Percentiles rank a stretch among this genome's conserved stretches.
Conservation (phyloP, 305 asterid genomes). For the Solanum chacoense region DNA sequence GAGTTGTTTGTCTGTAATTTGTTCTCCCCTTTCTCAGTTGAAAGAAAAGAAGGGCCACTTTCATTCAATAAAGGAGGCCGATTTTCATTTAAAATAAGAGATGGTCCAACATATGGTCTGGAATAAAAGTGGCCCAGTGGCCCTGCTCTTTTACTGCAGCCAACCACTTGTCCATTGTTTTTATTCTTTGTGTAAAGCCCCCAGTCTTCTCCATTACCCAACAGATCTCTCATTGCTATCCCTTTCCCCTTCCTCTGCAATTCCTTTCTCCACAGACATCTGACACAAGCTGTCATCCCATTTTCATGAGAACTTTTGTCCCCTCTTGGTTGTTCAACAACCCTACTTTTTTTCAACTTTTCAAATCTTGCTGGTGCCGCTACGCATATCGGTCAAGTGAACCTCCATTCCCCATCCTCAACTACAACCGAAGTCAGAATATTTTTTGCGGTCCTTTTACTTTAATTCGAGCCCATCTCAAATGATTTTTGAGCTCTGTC, state of each 20-base stretch:
- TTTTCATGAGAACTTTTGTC: background rate
- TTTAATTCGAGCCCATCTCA: background rate
- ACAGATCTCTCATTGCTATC: background rate
- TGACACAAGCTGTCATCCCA: background rate
- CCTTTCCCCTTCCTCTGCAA: background rate
- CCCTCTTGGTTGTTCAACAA: background rate
- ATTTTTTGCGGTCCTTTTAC: background rate
- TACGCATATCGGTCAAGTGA: background rate
- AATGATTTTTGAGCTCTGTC: background rate
- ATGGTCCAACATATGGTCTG: background rate
- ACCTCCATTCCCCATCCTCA: background rate
- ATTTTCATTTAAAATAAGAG: background rate
- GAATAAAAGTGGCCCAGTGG: background rate
- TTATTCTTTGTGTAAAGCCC: background rate
- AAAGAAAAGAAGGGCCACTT: background rate
- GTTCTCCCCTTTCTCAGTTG: background rate
- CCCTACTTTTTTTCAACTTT: background rate
- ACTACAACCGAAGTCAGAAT: background rate
- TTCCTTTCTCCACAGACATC: background rate
- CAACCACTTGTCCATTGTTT: background rate
- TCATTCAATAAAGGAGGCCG: background rate
- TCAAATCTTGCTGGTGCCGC: background rate
- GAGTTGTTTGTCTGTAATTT: background rate
- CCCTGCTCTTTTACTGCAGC: background rate
- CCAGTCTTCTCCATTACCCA: background rate